Evolutionary conservation across 1,284 basidiomycete species (phyloP).

Genomic region (Rhodotorula mucilaginosa): DNA sequence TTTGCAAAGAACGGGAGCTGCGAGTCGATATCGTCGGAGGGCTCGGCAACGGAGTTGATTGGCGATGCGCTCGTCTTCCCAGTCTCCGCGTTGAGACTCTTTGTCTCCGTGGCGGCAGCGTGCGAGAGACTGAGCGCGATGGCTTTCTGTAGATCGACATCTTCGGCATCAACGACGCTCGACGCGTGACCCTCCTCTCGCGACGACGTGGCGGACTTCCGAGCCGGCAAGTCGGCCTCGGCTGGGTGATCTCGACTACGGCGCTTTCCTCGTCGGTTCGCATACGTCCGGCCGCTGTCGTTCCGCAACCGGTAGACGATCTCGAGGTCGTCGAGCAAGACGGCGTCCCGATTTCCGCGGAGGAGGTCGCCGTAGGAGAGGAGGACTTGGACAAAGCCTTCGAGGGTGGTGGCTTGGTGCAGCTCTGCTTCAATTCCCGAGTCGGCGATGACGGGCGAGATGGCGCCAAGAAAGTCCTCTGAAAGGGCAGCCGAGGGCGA

Average conservation of each 20-base stretch:
- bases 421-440: not conserved
- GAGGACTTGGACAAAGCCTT: conserved; percentile 15
- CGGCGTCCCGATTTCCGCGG: not conserved
- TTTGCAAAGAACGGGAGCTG: conserved; percentile 23
- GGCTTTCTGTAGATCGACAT: conserved; percentile 17
- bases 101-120: no score
- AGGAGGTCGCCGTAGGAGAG: conserved; percentile 5
- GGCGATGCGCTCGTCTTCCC: no score
- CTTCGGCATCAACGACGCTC: not conserved
- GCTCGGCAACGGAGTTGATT: not conserved
- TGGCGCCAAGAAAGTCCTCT: conserved; percentile 27
- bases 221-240: not conserved
- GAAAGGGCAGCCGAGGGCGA: conserved; percentile 12
- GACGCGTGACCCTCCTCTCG: not conserved
- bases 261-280: not conserved
- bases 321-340: conserved; percentile 18
- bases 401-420: not conserved
- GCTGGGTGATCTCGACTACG: not conserved
- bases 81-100: no score
- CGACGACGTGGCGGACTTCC: no score
- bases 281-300: not conserved
- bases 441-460: conserved; percentile 22
- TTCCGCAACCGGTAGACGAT: conserved; percentile 27
- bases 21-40: not conserved
- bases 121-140: conserved; percentile 19